Evolutionary conservation across 805 yeast species (phyloP).

Genomic region (Priceomyces melissophilus): DNA sequence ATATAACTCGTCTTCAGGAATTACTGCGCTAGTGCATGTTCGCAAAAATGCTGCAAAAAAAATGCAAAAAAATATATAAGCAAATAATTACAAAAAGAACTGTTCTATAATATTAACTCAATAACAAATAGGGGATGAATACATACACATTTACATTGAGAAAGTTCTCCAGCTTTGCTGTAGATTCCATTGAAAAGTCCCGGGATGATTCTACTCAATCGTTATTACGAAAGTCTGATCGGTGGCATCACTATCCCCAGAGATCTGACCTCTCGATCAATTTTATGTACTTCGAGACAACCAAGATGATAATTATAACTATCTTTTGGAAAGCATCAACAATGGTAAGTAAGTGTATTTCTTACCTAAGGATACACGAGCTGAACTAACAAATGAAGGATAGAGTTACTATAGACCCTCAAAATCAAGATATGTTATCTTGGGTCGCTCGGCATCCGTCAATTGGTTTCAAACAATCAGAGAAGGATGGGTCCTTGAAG

Average conservation of each 20-base stretch:
- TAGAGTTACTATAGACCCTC: constrained; percentile 5
- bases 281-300: constrained; percentile 9
- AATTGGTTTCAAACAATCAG: constrained; percentile 25
- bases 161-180: constrained; percentile 6
- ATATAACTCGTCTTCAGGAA: too few species aligned
- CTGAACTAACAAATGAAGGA: constrained; percentile 4
- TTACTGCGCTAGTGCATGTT: background rate
- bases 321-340: constrained; percentile 20
- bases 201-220: background rate
- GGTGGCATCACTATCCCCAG: constrained; percentile 33
- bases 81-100: background rate
- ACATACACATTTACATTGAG: constrained; percentile 7
- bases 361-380: background rate
- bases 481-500: constrained; percentile 15
- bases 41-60: constrained; percentile 4
- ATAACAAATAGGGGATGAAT: constrained; percentile 1
- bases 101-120: too few species aligned
- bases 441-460: constrained; percentile 23
- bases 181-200: background rate
- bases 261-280: constrained; percentile 19
- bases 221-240: background rate
- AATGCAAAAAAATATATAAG: background rate
- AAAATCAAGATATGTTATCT: constrained; percentile 9
- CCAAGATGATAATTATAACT: constrained; percentile 4
- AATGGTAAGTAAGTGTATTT: constrained; percentile 12